Base-by-base conservation (phyloP, 2,329 filamentous ascomycete species). In the Cercospora zeae-maydis region DNA sequence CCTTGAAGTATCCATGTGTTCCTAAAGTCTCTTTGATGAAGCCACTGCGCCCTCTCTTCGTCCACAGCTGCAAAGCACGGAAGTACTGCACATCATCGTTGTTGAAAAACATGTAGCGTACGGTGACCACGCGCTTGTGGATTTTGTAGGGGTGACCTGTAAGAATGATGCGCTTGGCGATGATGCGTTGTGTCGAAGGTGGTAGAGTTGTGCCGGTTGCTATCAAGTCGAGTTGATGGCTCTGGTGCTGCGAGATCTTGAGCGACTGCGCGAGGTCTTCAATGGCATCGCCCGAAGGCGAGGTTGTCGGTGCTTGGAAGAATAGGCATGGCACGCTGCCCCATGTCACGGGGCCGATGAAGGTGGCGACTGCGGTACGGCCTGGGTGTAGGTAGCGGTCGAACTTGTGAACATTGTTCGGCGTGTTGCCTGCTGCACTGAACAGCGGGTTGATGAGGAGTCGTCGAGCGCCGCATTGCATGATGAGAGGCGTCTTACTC, bases 101-200 rank as follows among this genome's bases (percentile, higher is more conserved):
- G 81, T 93, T 96, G 86, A 99, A 99, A 84, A 99, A 99, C 96
- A 99, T 99, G 84, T 99, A 99, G 31, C 95, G 89, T 52, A 99
- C 88, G 0, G 96, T 99, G 63, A 99, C 95, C 24, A 99, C 83
- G 78, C 90, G 92, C 84, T 96, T 97, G 86, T 99, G 92, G 76
- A 99, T 99, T 81, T 99, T 96, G 84, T 92, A 97, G 0, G 96
- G 95, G 75, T 99, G 93, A 14, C 95, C 96, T 0, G 95, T 96
- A 62, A 99, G 83, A 67, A 98, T 91, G 70, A 96, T 88, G 58
- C 95, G 89, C 80, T 99, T 99, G 71, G 93, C 93, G 64, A 99
- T 87, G 61, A 99, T 89, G 39, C 95, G 88, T 53, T 78, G 72
- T 75, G 86, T 74, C 78, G 93, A 76, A 75, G 92, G 91, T 0